Evolutionary conservation across 805 yeast species (phyloP), one percentile per base, ranked within the genome.

Genomic region (Diddensiella transvaalensis): DNA sequence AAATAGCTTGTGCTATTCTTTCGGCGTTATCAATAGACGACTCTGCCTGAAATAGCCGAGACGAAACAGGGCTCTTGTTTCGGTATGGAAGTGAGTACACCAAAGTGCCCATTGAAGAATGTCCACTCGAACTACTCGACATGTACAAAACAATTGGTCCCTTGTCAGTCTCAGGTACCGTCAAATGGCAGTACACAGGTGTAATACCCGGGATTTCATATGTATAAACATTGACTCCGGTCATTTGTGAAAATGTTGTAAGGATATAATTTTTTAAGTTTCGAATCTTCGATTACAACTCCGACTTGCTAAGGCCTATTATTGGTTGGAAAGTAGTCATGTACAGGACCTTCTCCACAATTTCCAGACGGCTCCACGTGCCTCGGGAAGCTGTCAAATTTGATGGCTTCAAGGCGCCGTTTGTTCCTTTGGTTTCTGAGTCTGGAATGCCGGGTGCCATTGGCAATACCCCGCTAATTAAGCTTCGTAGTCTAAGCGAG

Each of bases 391-490:
- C 32, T 26, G 11, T 13, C 13, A 26, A 26, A 13, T 26, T 26
- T 26, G 32, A 26, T 8, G 13, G 13, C 32, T 51, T 53, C 47
- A 43, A 47, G 48, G 49, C 66, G 2, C 79, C 82, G 1, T 81
- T 80, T 60, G 72, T 78, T 5, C 95, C 95, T 2, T 66, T 85
- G 36, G 80, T 79, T 1, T 73, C 89, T 10, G 75, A 78, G 46
- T 66, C 70, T 11, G 96, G 96, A 10, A 73, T 90, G 48, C 77
- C 83, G 2, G 88, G 80, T 26, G 95, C 96, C 1, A 84, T 89
- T 49, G 97, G 97, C n/a, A 88, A 88, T 67, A 90, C 97, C 2
- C 96, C 97, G 22, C 70, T 90, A 56, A 71, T 90, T 55, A 76
- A 76, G 54, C 72, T 86, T 41, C 76, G 78, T 56, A 68, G 66